phyloP scores from a whole-genome alignment of 805 yeast genomes.

The Suhomyces kilbournensis region DNA sequence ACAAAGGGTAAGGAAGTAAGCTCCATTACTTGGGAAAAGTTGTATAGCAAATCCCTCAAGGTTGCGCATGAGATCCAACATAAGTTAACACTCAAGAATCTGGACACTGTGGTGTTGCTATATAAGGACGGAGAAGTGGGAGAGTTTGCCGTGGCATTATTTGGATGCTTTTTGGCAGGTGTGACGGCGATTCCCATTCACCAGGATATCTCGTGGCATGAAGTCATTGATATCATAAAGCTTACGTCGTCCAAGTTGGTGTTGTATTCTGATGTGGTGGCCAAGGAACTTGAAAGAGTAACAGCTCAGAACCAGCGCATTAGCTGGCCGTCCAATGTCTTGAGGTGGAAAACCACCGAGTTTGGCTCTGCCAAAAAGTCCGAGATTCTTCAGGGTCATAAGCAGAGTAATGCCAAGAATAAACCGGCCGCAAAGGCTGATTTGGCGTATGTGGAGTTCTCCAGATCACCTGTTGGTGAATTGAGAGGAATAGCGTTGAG shows the following conservation, averaged over 20 bases:
- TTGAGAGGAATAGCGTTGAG: slow-evolving; percentile 90
- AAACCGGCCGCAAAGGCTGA: slow-evolving; percentile 35
- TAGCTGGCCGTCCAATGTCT: slow-evolving; percentile 72
- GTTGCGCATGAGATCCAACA: slow-evolving; percentile 81
- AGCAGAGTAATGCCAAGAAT: slow-evolving; percentile 13
- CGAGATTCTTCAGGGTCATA: slow-evolving; percentile 22
- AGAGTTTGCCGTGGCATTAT: slow-evolving; percentile 80
- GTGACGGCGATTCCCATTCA: slow-evolving; percentile 93
- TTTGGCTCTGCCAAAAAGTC: slow-evolving; percentile 59
- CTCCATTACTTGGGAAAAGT: slow-evolving; percentile 84
- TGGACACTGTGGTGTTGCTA: slow-evolving; percentile 79
- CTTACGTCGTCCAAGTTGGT: slow-evolving; percentile 75
- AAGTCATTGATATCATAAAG: slow-evolving; percentile 67
- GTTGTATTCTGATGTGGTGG: slow-evolving; percentile 75
- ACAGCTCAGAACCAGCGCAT: slow-evolving; percentile 41
- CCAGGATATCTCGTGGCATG: slow-evolving; percentile 64
- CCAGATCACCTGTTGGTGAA: slow-evolving; percentile 87
- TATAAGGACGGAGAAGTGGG: slow-evolving; percentile 81
- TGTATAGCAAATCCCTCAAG: slow-evolving; percentile 78
- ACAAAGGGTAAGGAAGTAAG: slow-evolving; percentile 75
- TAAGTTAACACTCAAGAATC: slow-evolving; percentile 67
- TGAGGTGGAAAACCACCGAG: slow-evolving; percentile 82
- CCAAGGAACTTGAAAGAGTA: slow-evolving; percentile 68
- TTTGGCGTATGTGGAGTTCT: slow-evolving; percentile 89
- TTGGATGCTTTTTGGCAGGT: slow-evolving; percentile 92